Evolutionary conservation across 371 early-diverging fungal genomes (phyloP).

Genomic region (Actinomucor elegans): DNA sequence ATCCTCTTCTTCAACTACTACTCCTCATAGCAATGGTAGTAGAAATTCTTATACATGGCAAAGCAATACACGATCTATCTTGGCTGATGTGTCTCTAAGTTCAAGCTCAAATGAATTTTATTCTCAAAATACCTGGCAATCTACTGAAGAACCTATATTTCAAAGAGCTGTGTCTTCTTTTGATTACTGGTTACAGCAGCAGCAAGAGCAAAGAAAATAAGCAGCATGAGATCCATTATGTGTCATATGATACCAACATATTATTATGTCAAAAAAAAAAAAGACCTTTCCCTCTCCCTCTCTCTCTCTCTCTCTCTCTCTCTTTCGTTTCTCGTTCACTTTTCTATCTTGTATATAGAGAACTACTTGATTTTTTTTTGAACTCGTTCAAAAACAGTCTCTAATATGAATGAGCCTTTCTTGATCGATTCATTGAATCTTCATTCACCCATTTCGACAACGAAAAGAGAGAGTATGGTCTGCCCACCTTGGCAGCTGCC

Average conservation of each 20-base stretch:
- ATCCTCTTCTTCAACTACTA: background rate
- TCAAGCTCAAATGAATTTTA: too few relatives aligned
- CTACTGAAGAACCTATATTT: too few relatives aligned
- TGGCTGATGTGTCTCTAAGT: too few relatives aligned
- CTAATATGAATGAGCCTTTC: too few relatives aligned
- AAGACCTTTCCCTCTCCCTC: background rate
- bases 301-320: background rate
- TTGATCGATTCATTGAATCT: too few relatives aligned
- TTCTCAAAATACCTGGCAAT: too few relatives aligned
- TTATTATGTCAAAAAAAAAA: background rate
- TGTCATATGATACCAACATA: background rate
- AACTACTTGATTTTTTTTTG: background rate
- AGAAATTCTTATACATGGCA: background rate
- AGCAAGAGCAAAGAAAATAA: constrained; percentile 7
- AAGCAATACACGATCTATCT: background rate
- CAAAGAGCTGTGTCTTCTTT: constrained; percentile 1
- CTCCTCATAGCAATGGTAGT: background rate
- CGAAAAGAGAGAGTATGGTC: too few relatives aligned
- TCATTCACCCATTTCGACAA: too few relatives aligned
- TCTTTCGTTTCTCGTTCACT: background rate
- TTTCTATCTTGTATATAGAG: background rate
- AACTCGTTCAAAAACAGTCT: too few relatives aligned
- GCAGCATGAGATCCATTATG: background rate
- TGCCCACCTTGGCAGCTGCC: too few relatives aligned
- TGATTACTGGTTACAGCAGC: constrained; percentile 18